Evolutionary conservation across 177 flowering plant genomes (phyloP), one percentile per base, ranked within the genome.

Genomic region (Vitis hybrid): DNA sequence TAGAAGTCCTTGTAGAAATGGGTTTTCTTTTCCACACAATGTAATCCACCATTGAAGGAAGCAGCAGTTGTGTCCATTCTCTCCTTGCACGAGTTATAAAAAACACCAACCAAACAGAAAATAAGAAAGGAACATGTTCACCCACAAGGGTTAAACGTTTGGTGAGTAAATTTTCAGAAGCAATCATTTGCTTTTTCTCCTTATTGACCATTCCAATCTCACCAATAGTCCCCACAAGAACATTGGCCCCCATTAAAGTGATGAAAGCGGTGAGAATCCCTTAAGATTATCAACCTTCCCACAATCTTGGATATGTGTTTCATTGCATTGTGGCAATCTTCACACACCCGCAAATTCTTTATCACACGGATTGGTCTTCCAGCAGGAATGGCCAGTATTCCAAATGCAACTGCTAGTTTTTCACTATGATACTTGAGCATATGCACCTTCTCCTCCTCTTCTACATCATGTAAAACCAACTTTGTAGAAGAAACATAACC

Each of bases 211-310:
- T 35, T 55, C 11, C 18, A 6, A 32, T 30, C 24, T 91, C 84
- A 93, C 99, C 99, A 94, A 59, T 93, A 94, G 79, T 91, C 99
- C 48, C 96, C 96, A 80, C 98, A 94, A 56, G 97, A 89, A 75
- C 99, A 94, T 11, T 64, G 62, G 30, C 99, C 99, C 27, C 64
- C 85, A 19, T 74, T 75, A 64, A 94, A 94, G 80, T 91, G 98
- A 77, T 94, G 99, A 84, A 93, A 94, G 3, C 98, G 90, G 68
- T 90, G 83, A 67, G 86, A 82, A 75, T 93, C 98, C 76, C 96
- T 85, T 69, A 94, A 55, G 62, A 93, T 89, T 21, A 93, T 88
- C 78, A 82, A 62, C 79, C 97, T 84, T 68, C 81, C 84, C 15
- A 67, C 85, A 69, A 92, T 82, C 78, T 83, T 87, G 17, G 98